Evolutionary conservation across 116 monocot species (phyloP), one percentile per base, ranked within the genome.

Genomic region (Iris pallida): DNA sequence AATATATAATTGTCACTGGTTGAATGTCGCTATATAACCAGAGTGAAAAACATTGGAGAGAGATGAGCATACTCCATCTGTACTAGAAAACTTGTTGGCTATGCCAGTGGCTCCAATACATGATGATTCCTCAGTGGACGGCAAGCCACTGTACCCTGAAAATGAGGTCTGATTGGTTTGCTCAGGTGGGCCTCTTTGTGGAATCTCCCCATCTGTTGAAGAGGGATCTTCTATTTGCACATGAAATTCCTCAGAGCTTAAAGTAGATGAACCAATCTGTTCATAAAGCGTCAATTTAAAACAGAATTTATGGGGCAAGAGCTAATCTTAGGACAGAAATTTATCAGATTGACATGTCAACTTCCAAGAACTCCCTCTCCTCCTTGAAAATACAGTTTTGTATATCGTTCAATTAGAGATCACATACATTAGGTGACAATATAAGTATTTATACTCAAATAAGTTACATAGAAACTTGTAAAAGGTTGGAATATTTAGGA

Each of bases 261-360:
- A n/a, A 61, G 46, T 53, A 53, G 53, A 59, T 9, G 17, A 68
- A 61, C 17, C 43, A 53, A 45, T 16, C 75, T 75, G 62, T 44
- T 41, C n/a, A 57, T 10, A 45, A 8, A 30, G 19, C 41, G 13
- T 12, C 41, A 54, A 14, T 3, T 14, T 41, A 1, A 17, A 16
- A n/a, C n/a, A 61, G 5, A 20, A 55, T 9, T 59, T 20, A 10
- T 18, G 11, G 2, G 2, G 45, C 8, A 16, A 45, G 45, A 40
- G 7, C 17, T 9, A 20, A 17, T 51, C 40, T 20, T 41, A 30
- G 10, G 15, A 59, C 5, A 41, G 20, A 59, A 59, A 59, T 8
- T 59, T 51, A 9, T 51, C 11, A 51, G 11, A 51, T 51, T 51
- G 49, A 51, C 49, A 51, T 30, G 3, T 51, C 49, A 51, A 9